phyloP scores from a whole-genome alignment of 1,139 yeast genomes.

The Debaryomycetaceae sp. region DNA sequence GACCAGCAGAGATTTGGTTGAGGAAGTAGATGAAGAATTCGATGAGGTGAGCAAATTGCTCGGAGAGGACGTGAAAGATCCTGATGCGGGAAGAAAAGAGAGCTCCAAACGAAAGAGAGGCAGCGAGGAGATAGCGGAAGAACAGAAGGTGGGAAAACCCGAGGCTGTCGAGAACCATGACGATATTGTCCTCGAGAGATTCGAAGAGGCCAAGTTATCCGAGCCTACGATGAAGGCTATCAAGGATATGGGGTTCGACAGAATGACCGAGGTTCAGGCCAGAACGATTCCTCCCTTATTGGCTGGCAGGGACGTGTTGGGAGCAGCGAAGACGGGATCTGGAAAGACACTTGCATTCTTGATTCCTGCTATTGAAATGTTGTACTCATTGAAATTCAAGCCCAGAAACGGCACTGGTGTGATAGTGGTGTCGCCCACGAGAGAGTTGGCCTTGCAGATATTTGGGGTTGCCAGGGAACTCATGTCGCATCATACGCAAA shows the following conservation, averaged over 20 bases:
- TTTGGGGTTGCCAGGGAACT: slow-evolving; percentile 95
- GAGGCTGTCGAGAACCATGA: slow-evolving; percentile 30
- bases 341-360: slow-evolving; percentile 96
- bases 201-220: slow-evolving; percentile 61
- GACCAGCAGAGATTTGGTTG: slow-evolving; percentile 43
- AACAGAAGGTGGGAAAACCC: slow-evolving; percentile 25
- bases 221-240: slow-evolving; percentile 79
- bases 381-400: slow-evolving; percentile 83
- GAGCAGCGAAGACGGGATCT: slow-evolving; percentile 98
- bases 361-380: slow-evolving; percentile 89
- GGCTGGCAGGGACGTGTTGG: slow-evolving; percentile 93
- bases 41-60: slow-evolving; percentile 54
- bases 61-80: slow-evolving; percentile 42
- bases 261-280: slow-evolving; percentile 91
- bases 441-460: slow-evolving; percentile 87
- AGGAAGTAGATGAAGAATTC: slow-evolving; percentile 50
- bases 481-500: slow-evolving; percentile 88
- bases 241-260: slow-evolving; percentile 79
- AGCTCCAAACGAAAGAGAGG: slow-evolving; percentile 13
- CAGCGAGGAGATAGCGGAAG: slow-evolving; percentile 16
- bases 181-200: slow-evolving; percentile 26
- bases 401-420: slow-evolving; percentile 93
- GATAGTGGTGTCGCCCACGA: slow-evolving; percentile 82
- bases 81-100: slow-evolving; percentile 26
- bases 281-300: slow-evolving; percentile 91